phyloP scores from a whole-genome alignment of 179 eudicot genomes.

The Beta corolliflora region DNA sequence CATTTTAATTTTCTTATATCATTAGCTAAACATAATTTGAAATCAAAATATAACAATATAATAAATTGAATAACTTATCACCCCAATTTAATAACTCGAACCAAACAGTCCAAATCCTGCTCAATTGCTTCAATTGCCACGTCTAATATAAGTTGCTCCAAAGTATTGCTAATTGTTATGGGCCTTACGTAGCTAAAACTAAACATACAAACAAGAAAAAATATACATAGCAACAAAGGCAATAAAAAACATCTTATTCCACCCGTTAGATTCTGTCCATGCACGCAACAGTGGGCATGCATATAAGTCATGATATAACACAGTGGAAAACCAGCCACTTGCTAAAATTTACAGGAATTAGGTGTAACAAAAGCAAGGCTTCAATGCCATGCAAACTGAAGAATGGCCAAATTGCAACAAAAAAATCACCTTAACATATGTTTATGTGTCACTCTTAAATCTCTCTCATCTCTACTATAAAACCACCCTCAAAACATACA shows the following conservation, averaged over 20 bases:
- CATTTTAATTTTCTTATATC: no score
- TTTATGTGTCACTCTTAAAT: constrained; percentile 19
- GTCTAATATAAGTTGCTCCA: no score
- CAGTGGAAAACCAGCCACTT: constrained; percentile 36
- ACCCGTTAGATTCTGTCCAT: not conserved
- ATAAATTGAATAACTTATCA: no score
- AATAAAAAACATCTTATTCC: not conserved
- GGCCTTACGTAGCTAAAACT: no score
- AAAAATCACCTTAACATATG: constrained; percentile 17
- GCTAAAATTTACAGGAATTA: constrained; percentile 29
- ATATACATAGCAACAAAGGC: not conserved
- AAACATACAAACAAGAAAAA: no score
- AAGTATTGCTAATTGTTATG: no score
- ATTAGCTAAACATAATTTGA: no score
- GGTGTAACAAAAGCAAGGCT: constrained; percentile 41
- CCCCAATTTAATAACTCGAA: no score
- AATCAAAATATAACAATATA: no score
- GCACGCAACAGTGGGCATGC: not conserved
- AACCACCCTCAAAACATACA: constrained; percentile 21
- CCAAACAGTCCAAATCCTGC: no score
- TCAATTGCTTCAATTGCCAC: no score
- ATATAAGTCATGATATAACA: not conserved
- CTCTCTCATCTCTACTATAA: constrained; percentile 34
- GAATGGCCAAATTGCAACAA: constrained; percentile 37
- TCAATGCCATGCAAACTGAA: constrained; percentile 57